Evolutionary conservation across 2,329 filamentous ascomycete species (phyloP), one percentile per base, ranked within the genome.

Genomic region (Botryosphaeria dothidea): DNA sequence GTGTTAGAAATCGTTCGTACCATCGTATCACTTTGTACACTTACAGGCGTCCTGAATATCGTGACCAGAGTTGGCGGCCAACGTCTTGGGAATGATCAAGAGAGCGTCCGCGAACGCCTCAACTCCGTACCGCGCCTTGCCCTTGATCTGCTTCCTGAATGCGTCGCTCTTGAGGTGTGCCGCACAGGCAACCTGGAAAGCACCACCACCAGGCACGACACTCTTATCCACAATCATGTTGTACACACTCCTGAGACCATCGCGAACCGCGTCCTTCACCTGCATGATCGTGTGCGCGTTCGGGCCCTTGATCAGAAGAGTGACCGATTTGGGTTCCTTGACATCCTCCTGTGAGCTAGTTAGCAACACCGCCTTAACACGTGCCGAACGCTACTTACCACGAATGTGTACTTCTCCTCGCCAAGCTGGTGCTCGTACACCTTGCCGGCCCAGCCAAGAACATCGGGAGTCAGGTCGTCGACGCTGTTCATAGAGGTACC

Each of bases 171-270:
- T 91, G 67, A 99, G 84, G 79, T 97, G 93, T 52, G 89, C 85
- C 25, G 93, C 92, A 72, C 92, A 96, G 34, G 95, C 93, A 51
- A 99, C 89, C 80, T 99, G 95, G 88, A 97, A 99, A 57, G 95
- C 92, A 72, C 95, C 95, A 65, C 89, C 95, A 66, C 95, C 95
- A 1, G 95, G 95, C 27, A 99, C 92, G 21, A 99, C 95, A 71
- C 91, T 94, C 80, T 90, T 88, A 78, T 99, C 95, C n/a, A 98
- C 94, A 77, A 99, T 98, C 85, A 96, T 97, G 84, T 99, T 99
- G 87, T 97, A 98, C 57, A 98, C 95, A 77, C 92, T 96, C 75
- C 95, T 88, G 70, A 99, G 85, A 68, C 95, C 95, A 76, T 99
- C 95, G 62, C 95, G 88, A 49, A 98, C 95, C 2, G 95, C 95